Evolutionary conservation across 345 rosid genomes (phyloP).

Genomic region (Eucalyptus coolabah): DNA sequence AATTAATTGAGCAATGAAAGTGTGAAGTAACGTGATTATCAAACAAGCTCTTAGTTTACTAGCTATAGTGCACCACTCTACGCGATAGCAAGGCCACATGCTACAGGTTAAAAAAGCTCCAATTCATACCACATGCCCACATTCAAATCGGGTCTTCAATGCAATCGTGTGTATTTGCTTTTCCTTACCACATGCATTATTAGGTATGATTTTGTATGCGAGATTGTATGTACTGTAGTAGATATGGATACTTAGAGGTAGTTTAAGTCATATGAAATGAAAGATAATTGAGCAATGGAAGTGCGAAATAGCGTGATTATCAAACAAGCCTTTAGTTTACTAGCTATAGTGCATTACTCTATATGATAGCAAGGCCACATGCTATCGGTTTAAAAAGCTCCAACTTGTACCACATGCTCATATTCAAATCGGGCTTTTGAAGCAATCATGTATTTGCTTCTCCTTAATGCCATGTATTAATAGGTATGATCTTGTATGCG

Average conservation of each 20-base stretch:
- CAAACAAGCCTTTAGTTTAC: not conserved
- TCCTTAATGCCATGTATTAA: not conserved
- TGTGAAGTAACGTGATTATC: not conserved
- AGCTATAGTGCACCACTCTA: not conserved
- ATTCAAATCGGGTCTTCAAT: not conserved
- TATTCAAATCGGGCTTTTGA: not conserved
- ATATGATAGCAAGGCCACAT: not conserved
- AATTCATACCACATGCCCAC: not conserved
- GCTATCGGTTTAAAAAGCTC: not conserved
- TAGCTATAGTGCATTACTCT: not conserved
- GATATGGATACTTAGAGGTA: not conserved
- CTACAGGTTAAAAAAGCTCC: not conserved
- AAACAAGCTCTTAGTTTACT: not conserved
- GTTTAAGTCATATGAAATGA: not conserved
- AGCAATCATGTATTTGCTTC: not conserved
- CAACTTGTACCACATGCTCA: not conserved
- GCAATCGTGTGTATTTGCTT: not conserved
- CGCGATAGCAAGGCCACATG: not conserved
- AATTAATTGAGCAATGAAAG: not conserved
- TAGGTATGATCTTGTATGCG: not conserved
- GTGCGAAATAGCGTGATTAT: rapidly evolving
- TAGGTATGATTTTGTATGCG: not conserved
- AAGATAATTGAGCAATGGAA: not conserved
- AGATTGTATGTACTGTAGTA: not conserved
- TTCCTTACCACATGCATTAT: not conserved